Percentiles rank a stretch among this genome's conserved stretches.
phyloP scores from a whole-genome alignment of 2,329 filamentous ascomycete species.

The Cryphonectria naterciae region DNA sequence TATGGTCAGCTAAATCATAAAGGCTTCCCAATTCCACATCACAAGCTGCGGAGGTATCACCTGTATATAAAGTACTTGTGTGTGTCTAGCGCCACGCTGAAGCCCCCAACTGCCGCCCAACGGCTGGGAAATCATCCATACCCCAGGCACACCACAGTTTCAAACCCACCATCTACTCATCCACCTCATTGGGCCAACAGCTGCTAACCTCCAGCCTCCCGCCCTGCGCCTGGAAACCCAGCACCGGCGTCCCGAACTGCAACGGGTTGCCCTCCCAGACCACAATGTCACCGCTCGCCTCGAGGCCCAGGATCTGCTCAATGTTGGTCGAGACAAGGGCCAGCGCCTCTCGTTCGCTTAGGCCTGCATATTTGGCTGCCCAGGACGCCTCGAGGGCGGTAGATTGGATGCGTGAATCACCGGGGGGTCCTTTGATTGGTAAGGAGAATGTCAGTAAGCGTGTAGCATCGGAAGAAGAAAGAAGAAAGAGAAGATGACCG shows the following conservation, averaged over 20 bases:
- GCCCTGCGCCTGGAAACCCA: constrained; percentile 40
- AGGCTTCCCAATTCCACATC: background rate
- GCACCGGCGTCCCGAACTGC: constrained; percentile 44
- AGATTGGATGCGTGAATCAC: constrained; percentile 45
- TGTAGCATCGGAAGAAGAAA: background rate
- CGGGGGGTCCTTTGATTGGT: constrained; percentile 32
- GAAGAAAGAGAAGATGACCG: background rate
- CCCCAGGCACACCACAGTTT: background rate
- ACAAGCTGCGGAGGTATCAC: background rate
- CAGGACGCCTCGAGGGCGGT: constrained; percentile 45
- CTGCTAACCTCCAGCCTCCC: constrained; percentile 37
- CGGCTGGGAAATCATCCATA: background rate
- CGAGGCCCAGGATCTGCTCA: constrained; percentile 45
- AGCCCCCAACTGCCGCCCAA: background rate
- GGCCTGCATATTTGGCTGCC: constrained; percentile 45
- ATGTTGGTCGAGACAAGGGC: constrained; percentile 46
- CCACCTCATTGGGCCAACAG: constrained; percentile 40
- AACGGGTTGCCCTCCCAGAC: constrained; percentile 49
- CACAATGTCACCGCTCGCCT: constrained; percentile 44
- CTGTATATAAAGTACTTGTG: background rate
- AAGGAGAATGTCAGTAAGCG: constrained; percentile 3
- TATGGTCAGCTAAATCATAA: background rate
- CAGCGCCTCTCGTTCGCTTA: constrained; percentile 41
- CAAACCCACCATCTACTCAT: background rate
- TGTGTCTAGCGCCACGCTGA: background rate